Evolutionary conservation across 768 basidiomycete genomes (phyloP), one percentile per base, ranked within the genome.

Genomic region (Mycena pura): DNA sequence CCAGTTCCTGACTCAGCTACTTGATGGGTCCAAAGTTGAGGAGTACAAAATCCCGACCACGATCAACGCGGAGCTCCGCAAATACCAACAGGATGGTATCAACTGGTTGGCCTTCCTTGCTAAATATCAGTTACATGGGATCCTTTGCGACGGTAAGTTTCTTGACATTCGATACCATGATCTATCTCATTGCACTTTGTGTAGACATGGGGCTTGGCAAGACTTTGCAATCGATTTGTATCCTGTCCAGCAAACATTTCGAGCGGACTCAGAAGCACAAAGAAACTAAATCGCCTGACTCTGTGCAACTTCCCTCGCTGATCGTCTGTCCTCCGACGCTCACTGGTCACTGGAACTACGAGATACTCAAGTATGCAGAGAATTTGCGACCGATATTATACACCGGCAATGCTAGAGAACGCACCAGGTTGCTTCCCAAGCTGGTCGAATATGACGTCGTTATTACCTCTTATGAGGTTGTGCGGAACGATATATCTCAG

Each of bases 141-240:
- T 99, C 68, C 87, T 99, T 27, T 99, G 97, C 72, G 97, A 99
- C 70, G 97, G 96, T 95, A 68, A 64, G 85, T 72, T 29, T 43
- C 3, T 25, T 51, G 8, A 17, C 25, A n/a, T 17, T 19, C 15
- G 24, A 13, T 24, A 40, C 21, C 10, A n/a, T 34, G 9, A 28
- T n/a, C 50, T 29, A 62, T 38, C 24, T 71, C 22, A 70, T 31
- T 38, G 25, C 13, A 10, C 32, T 21, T 39, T 25, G n/a, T n/a
- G 25, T 68, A 99, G 96, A 99, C 71, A 99, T 99, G 96, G 97
- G 97, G 57, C 86, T 99, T 8, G 97, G 97, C 8, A 99, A 99
- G 79, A 98, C 96, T 2, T 78, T 99, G 15, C 97, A 99, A 74
- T 95, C 96, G 0, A 99, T 99, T 69, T 96, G 95, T 69, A 99